A percentile compares a stretch with the other conserved stretches of the same genome.
Evolutionary conservation across 495 filamentous ascomycete genomes (phyloP).

Genomic region (Tuber magnatum): DNA sequence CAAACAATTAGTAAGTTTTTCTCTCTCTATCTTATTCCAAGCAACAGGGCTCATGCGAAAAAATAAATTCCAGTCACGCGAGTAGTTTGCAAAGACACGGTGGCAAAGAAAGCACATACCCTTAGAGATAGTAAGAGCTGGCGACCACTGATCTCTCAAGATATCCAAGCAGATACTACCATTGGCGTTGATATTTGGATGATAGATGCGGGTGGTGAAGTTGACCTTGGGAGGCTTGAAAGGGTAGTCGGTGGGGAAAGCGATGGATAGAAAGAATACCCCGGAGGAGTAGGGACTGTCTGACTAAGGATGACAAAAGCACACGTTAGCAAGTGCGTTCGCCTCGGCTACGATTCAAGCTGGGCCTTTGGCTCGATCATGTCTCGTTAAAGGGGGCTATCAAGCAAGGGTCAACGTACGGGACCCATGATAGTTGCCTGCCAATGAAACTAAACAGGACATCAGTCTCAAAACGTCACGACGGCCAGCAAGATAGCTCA

Average conservation of each 20-base stretch:
- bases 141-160: slow-evolving; percentile 97
- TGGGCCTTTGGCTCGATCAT: background rate
- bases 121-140: slow-evolving; percentile 96
- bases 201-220: slow-evolving; percentile 98
- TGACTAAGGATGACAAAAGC: slow-evolving; percentile 44
- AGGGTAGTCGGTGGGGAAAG: slow-evolving; percentile 99
- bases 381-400: background rate
- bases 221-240: slow-evolving; percentile 99
- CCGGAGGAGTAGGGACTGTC: slow-evolving; percentile 96
- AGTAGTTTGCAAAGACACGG: background rate
- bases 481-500: background rate
- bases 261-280: slow-evolving; percentile 96
- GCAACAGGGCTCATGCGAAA: background rate
- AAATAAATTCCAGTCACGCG: slow-evolving; percentile 1
- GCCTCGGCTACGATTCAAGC: background rate
- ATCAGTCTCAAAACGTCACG: background rate
- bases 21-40: background rate
- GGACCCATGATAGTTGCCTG: slow-evolving; percentile 99
- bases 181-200: slow-evolving; percentile 99
- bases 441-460: slow-evolving; percentile 79
- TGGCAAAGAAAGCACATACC: slow-evolving; percentile 50
- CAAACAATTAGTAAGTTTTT: background rate
- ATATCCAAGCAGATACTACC: slow-evolving; percentile 99
- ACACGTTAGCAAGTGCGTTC: slow-evolving; percentile 37
- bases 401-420: slow-evolving; percentile 54